Percentiles rank a stretch among this genome's conserved stretches.
phyloP scores from a whole-genome alignment of 257 asterid species.

The Capsicum rhomboideum region DNA sequence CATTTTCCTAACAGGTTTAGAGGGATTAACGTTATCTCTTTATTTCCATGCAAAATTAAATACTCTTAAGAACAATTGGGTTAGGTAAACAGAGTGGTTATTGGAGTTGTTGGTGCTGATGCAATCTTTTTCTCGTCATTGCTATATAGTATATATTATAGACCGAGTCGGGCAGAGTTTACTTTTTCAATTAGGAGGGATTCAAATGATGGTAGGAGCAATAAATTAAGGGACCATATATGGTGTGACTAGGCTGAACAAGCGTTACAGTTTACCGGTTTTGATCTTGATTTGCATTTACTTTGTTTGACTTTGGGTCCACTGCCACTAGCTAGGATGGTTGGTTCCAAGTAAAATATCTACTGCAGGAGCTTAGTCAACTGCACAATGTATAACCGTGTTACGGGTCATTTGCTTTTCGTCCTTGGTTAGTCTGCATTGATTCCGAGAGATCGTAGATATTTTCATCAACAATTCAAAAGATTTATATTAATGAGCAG shows the following conservation, averaged over 20 bases:
- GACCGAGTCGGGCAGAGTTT: constrained; percentile 23
- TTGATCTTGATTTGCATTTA: constrained; percentile 21
- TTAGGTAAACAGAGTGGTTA: constrained; percentile 25
- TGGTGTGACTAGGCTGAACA: background rate
- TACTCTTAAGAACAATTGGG: constrained; percentile 41
- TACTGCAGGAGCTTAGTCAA: constrained; percentile 25
- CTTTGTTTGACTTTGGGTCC: constrained; percentile 37
- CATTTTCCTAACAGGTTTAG: constrained; percentile 35
- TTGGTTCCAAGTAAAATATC: constrained; percentile 34
- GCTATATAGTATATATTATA: background rate
- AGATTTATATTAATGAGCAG: background rate
- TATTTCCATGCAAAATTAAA: constrained; percentile 33
- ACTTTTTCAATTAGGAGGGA: constrained; percentile 19
- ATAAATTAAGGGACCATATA: constrained; percentile 29
- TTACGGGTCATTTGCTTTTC: background rate
- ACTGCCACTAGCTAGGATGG: background rate
- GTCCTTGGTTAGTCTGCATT: background rate
- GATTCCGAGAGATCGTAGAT: background rate
- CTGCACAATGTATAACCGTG: constrained; percentile 30
- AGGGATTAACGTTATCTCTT: constrained; percentile 45
- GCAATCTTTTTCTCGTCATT: constrained; percentile 10
- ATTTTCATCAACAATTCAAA: too few species aligned
- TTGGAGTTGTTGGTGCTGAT: background rate
- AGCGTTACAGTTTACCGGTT: constrained; percentile 3
- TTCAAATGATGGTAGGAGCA: constrained; percentile 19